Evolutionary conservation across 1,139 yeast species (phyloP).

Genomic region (Scheffersomyces stambukii): DNA sequence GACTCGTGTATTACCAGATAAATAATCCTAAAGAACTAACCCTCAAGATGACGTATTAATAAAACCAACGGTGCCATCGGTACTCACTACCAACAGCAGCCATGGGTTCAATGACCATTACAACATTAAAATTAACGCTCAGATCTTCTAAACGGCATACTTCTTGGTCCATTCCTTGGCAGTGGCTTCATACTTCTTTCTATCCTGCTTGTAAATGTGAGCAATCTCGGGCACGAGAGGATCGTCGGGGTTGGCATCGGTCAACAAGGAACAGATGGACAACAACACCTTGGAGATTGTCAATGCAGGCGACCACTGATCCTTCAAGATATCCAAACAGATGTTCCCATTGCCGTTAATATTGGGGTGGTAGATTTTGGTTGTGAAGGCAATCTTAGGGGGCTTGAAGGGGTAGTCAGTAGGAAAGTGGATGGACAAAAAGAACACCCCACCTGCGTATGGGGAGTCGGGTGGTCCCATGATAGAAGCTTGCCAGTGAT

Average conservation of each 20-base stretch:
- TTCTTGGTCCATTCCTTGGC: slow-evolving; percentile 99
- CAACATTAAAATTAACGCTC: slow-evolving; percentile 1
- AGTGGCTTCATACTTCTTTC: slow-evolving; percentile 91
- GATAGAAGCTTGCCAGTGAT: slow-evolving; percentile 96
- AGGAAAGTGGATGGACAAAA: slow-evolving; percentile 88
- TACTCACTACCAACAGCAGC: too few relatives aligned
- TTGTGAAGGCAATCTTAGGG: slow-evolving; percentile 86
- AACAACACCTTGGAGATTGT: slow-evolving; percentile 85
- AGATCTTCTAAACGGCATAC: slow-evolving; percentile 83
- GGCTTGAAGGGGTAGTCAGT: slow-evolving; percentile 95
- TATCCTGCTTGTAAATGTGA: slow-evolving; percentile 91
- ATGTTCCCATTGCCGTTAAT: slow-evolving; percentile 86
- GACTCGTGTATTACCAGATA: too few relatives aligned
- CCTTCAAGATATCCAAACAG: slow-evolving; percentile 80
- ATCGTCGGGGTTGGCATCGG: slow-evolving; percentile 98
- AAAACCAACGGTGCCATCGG: too few relatives aligned
- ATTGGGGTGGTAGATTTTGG: slow-evolving; percentile 88
- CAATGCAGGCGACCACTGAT: slow-evolving; percentile 89
- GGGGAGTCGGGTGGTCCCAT: slow-evolving; percentile 96
- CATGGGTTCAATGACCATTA: slow-evolving; percentile 4
- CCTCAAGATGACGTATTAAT: too few relatives aligned
- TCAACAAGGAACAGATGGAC: slow-evolving; percentile 84
- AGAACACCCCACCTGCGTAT: slow-evolving; percentile 90
- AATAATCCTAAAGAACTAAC: too few relatives aligned
- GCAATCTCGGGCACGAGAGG: slow-evolving; percentile 99